Percentiles rank a stretch among this genome's conserved stretches.
phyloP scores from a whole-genome alignment of 306 rosid species.

The Sphenostylis stenocarpa region DNA sequence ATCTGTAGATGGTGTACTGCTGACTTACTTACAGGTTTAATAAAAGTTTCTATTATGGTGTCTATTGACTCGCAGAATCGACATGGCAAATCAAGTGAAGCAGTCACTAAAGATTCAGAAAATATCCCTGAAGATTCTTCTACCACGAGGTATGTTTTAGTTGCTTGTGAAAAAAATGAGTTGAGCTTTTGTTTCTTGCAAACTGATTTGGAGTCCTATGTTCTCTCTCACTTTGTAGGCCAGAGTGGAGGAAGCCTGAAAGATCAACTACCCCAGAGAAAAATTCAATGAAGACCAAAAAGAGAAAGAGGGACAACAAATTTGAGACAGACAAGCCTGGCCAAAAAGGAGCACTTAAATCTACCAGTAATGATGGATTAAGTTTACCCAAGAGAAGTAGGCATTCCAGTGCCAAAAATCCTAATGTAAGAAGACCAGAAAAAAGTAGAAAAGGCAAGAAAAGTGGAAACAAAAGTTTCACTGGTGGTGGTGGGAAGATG shows the following conservation, averaged over 20 bases:
- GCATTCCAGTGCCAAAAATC: constrained; percentile 37
- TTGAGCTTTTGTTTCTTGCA: neutral
- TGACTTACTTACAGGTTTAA: constrained; percentile 9
- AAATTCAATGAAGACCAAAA: constrained; percentile 30
- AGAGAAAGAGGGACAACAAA: constrained; percentile 50
- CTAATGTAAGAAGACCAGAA: constrained; percentile 32
- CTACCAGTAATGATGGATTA: constrained; percentile 29
- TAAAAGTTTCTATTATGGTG: constrained; percentile 9
- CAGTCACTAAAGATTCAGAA: constrained; percentile 34
- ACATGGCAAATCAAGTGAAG: constrained; percentile 59
- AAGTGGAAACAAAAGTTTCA: constrained; percentile 30
- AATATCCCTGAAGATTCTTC: constrained; percentile 46
- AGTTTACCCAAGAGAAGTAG: constrained; percentile 41
- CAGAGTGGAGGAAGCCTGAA: constrained; percentile 43
- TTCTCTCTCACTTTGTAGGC: constrained; percentile 39
- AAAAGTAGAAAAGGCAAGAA: constrained; percentile 31
- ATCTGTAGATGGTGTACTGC: constrained; percentile 14
- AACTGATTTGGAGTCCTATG: neutral
- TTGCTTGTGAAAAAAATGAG: neutral
- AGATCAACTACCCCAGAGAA: constrained; percentile 38
- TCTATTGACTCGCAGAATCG: constrained; percentile 63
- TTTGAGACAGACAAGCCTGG: constrained; percentile 16
- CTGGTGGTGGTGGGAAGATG: constrained; percentile 31
- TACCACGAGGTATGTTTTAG: constrained; percentile 48
- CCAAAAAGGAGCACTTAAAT: constrained; percentile 15